Evolutionary conservation across 2,329 filamentous ascomycete genomes (phyloP), one percentile per base, ranked within the genome.

Genomic region (Sporothrix protearum): DNA sequence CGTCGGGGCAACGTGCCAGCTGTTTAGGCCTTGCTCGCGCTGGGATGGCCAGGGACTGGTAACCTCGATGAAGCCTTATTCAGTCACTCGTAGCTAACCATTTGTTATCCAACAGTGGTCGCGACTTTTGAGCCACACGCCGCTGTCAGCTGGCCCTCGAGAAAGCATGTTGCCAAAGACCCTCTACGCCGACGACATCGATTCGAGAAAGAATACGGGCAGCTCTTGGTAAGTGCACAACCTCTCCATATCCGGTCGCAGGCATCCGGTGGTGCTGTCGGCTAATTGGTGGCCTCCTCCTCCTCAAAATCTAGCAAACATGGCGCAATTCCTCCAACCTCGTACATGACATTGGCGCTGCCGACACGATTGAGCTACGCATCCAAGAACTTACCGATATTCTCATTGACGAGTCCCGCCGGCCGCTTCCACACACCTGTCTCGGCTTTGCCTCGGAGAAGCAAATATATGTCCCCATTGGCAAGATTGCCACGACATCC

Each of bases 371-470:
- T 78, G 87, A 90, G 78, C 84, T 86, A 74, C 85, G 86, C 71
- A 85, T 91, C 33, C 87, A 89, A 75, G 87, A 89, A 76, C 84
- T 91, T 55, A 89, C 87, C 75, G 86, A 85, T 75, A 90, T 97
- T 77, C 89, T 98, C 75, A 91, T 89, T 82, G 94, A 97, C 82
- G 95, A 98, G 82, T 92, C 92, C 73, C 91, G 94, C 75, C 90
- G 93, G 57, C 93, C 94, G 5, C 87, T 94, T 33, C 95, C 95
- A 7, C 95, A 98, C 80, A 92, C 94, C 3, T 99, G 96, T 82
- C 92, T 98, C 49, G 87, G 91, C 76, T 97, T 95, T 81, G 92
- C 93, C 73, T 89, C 93, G 47, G 88, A 89, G 70, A 93, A 94
- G 76, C 93, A 97, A 79, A 92, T 97, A 68, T 99, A 97, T 80